A percentile compares a stretch with the other conserved stretches of the same genome.
phyloP scores from a whole-genome alignment of 2,329 filamentous ascomycete species.

The Penicillium sp. region DNA sequence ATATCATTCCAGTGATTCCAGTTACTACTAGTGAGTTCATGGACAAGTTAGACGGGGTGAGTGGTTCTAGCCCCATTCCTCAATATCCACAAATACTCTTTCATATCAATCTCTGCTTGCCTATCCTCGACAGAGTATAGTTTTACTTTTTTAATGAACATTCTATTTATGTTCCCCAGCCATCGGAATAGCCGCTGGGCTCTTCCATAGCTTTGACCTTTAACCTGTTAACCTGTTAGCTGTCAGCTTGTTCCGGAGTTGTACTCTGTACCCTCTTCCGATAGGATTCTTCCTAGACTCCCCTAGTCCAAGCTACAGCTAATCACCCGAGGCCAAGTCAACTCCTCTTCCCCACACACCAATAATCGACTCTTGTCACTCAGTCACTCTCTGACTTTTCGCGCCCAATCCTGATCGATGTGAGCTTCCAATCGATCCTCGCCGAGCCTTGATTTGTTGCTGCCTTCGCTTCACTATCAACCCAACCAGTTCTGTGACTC shows the following conservation, averaged over 20 bases:
- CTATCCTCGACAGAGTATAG: not conserved
- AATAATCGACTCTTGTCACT: not conserved
- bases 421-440: constrained; percentile 22
- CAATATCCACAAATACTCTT: not conserved
- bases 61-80: constrained; percentile 3
- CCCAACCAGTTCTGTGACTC: constrained; percentile 19
- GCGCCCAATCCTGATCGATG: constrained; percentile 11
- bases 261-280: not conserved
- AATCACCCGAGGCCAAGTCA: not conserved
- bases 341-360: not conserved
- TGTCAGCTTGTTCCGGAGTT: not conserved
- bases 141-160: too few relatives aligned
- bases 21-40: not conserved
- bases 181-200: constrained; percentile 1
- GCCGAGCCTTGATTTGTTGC: constrained; percentile 27
- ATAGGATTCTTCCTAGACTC: not conserved
- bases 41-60: not conserved
- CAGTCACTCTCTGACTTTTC: not conserved
- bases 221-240: not conserved
- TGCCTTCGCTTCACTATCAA: constrained; percentile 28
- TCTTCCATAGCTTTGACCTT: too few relatives aligned
- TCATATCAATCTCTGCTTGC: not conserved
- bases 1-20: too few relatives aligned
- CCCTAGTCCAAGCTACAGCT: constrained; percentile 3
- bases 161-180: not conserved